phyloP scores from a whole-genome alignment of 2,329 filamentous ascomycete genomes.

The Talaromyces sp. region DNA sequence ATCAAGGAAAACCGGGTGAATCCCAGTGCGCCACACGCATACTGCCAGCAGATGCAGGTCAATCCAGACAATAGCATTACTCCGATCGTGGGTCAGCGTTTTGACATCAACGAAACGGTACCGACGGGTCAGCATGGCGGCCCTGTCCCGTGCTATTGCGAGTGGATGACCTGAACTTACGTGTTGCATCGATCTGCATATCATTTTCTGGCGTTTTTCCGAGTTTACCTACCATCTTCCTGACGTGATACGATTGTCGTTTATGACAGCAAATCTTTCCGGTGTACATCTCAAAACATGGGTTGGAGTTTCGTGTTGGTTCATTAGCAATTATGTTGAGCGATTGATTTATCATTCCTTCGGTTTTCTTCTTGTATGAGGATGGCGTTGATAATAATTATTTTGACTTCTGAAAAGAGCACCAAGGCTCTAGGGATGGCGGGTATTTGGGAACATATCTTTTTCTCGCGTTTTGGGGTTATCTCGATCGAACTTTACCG shows the following conservation, averaged over 20 bases:
- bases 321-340: background rate
- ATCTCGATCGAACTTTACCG: background rate
- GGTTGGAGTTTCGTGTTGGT: constrained; percentile 2
- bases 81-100: constrained; percentile 27
- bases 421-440: background rate
- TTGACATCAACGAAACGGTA: constrained; percentile 32
- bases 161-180: constrained; percentile 15
- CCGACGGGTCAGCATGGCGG: constrained; percentile 21
- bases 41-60: constrained; percentile 64
- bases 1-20: constrained; percentile 61
- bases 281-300: constrained; percentile 3
- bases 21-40: constrained; percentile 46
- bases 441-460: constrained; percentile 5
- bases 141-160: constrained; percentile 14
- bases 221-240: background rate
- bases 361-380: background rate
- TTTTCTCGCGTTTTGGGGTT: background rate
- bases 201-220: background rate
- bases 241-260: constrained; percentile 10
- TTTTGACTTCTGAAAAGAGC: background rate
- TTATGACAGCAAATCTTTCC: background rate
- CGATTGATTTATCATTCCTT: background rate
- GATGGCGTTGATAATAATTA: constrained; percentile 1
- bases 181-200: background rate
- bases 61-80: constrained; percentile 49